Conservation (phyloP, 2,329 filamentous ascomycete genomes). For the Sporothrix protearum region DNA sequence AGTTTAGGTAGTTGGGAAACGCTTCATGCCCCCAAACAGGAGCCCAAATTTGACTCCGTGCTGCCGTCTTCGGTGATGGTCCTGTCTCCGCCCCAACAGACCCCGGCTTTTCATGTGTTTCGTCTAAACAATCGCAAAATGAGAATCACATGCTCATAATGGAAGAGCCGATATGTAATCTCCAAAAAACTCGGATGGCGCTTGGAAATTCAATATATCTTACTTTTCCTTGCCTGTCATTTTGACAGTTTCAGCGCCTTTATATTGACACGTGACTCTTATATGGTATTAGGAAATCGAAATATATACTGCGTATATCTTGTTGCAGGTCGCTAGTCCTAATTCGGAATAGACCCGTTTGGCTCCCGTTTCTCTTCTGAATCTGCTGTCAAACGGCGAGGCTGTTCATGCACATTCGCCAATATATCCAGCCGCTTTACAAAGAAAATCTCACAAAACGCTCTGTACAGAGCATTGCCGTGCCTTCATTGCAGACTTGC, state of each 20-base stretch:
- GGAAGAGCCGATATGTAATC: too few species aligned
- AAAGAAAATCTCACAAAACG: background rate
- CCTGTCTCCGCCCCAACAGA: slow-evolving; percentile 12
- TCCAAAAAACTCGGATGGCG: too few species aligned
- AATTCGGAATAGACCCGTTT: background rate
- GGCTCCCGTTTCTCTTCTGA: background rate
- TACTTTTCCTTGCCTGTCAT: background rate
- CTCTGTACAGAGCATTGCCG: background rate
- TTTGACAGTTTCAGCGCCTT: background rate
- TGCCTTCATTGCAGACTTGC: background rate
- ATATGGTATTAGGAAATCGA: background rate
- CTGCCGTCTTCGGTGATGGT: background rate
- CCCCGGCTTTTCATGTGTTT: background rate
- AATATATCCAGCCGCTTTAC: background rate
- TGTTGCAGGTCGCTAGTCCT: background rate
- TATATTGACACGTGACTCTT: slow-evolving; percentile 10
- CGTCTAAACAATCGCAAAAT: background rate
- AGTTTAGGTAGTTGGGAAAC: background rate
- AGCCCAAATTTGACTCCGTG: background rate
- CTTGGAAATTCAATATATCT: background rate
- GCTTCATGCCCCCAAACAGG: background rate
- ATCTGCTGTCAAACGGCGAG: slow-evolving; percentile 1
- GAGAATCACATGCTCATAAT: background rate
- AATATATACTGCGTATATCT: background rate
- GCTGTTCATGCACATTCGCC: slow-evolving; percentile 1